Evolutionary conservation across 1,284 basidiomycete genomes (phyloP).

Genomic region (Rhodotorula sp.): DNA sequence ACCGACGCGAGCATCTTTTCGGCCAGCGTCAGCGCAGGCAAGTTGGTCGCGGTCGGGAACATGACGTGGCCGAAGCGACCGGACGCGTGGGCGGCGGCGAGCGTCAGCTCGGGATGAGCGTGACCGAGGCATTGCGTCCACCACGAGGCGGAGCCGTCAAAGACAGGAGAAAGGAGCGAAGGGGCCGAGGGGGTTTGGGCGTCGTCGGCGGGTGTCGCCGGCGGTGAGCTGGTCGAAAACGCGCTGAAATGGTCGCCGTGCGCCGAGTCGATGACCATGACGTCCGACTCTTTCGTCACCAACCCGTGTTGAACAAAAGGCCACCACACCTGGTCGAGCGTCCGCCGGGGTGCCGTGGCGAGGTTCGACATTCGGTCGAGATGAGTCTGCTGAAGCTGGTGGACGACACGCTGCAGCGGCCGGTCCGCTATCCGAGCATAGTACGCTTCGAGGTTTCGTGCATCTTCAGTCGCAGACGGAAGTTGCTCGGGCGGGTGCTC

Average conservation of each 20-base stretch:
- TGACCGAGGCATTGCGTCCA: conserved; percentile 96
- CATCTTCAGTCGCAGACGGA: conserved; percentile 58
- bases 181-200: neutral
- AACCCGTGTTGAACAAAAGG: conserved; percentile 92
- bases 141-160: conserved; percentile 95
- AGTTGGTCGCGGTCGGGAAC: conserved; percentile 83
- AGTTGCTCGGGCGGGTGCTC: conserved; percentile 61
- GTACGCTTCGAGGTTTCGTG: conserved; percentile 63
- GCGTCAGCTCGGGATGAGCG: conserved; percentile 68
- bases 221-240: conserved; percentile 48
- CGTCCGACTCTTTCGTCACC: conserved; percentile 65
- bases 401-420: conserved; percentile 55
- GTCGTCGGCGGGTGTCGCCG: conserved; percentile 5
- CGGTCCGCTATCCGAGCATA: conserved; percentile 55
- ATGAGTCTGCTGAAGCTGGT: conserved; percentile 67
- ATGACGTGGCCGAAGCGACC: conserved; percentile 96
- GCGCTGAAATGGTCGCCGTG: conserved; percentile 79
- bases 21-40: conserved; percentile 75
- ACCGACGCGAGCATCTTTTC: conserved; percentile 67
- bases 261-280: conserved; percentile 90
- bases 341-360: conserved; percentile 71
- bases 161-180: conserved; percentile 63
- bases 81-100: conserved; percentile 83
- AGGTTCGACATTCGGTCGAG: conserved; percentile 64
- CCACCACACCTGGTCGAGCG: conserved; percentile 86